Base-by-base conservation (phyloP, 139 green algal species). In the Tetradesmus obliquus region DNA sequence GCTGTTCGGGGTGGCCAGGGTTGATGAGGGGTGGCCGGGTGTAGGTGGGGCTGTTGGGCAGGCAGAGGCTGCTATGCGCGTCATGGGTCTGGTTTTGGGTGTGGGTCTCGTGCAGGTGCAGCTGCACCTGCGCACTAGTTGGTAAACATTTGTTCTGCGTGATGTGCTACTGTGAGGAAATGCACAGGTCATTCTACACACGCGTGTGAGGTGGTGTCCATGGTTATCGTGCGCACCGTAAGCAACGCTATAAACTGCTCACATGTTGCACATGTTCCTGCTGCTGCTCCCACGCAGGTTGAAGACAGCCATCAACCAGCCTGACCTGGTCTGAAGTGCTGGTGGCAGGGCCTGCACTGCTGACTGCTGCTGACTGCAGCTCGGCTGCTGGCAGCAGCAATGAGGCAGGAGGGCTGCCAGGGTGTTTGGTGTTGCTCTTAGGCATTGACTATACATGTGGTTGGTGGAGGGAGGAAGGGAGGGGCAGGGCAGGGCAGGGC, bases 261-360 rank as follows among this genome's bases (percentile, higher is more conserved):
- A 83, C 62, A 86, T 8, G 15, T 7, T 57, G 19, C 69, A 91
- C 62, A 6, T 58, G 8, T 45, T 24, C 55, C 12, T 86, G 55
- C 17, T 60, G 22, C 74, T 74, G 55, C 8, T 69, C 8, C 20
- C 91, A 91, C 95, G 95, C 90, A 94, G 97, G 2, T 88, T 99
- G 6, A 96, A 97, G 79, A 97, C 96, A 2, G 95, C 96, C n/a
- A 98, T 98, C 76, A 95, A 94, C 62, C 95, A 98, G 94, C 96
- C 97, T 5, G 95, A 98, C 90, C 72, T 98, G 32, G 80, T 88
- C 9, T 92, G 82, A 92, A 32, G 20, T 62, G 13, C 1, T 6
- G 19, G 54, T 22, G n/a, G 79, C 5, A 20, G 45, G 3, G 12
- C 79, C n/a, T 57, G 79, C 79, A 4, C 45, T 20, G 7, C 79